phyloP scores from a whole-genome alignment of 2,329 filamentous ascomycete species.

The Teratosphaeria gauchensis region DNA sequence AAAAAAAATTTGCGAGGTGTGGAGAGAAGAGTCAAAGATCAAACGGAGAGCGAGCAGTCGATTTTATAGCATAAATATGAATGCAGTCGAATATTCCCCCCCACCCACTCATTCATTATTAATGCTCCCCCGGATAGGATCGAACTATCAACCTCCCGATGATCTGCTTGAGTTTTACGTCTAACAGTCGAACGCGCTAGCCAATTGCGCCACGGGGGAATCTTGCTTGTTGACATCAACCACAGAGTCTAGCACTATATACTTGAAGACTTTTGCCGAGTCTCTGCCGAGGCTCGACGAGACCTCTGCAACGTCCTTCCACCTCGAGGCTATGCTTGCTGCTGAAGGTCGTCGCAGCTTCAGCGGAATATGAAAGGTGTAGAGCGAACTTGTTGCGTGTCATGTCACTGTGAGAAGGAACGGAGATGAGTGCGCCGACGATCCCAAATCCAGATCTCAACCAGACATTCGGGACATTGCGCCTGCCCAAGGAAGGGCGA shows the following conservation, averaged over 20 bases:
- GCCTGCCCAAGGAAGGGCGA: not conserved
- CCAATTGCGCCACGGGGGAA: constrained; percentile 3
- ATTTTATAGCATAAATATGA: not conserved
- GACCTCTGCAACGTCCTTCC: too few species aligned
- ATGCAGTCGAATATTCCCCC: too few species aligned
- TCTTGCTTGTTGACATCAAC: not conserved
- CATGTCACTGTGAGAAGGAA: not conserved
- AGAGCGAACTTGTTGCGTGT: not conserved
- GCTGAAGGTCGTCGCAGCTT: too few species aligned
- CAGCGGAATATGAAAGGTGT: not conserved
- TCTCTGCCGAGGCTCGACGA: not conserved
- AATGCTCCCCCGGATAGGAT: constrained; percentile 3
- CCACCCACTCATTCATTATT: too few species aligned
- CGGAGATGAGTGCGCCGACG: not conserved
- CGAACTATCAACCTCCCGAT: constrained; percentile 7
- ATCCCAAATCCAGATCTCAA: not conserved
- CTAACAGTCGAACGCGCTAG: constrained; percentile 6
- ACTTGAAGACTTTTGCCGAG: not conserved
- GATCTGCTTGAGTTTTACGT: not conserved
- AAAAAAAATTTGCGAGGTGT: not conserved
- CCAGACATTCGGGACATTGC: too few species aligned
- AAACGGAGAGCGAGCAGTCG: not conserved
- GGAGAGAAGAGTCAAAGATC: not conserved
- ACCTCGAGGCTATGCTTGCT: too few species aligned
- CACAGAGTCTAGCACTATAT: not conserved